Evolutionary conservation across 179 eudicot genomes (phyloP).

Genomic region (Gypsophila paniculata): DNA sequence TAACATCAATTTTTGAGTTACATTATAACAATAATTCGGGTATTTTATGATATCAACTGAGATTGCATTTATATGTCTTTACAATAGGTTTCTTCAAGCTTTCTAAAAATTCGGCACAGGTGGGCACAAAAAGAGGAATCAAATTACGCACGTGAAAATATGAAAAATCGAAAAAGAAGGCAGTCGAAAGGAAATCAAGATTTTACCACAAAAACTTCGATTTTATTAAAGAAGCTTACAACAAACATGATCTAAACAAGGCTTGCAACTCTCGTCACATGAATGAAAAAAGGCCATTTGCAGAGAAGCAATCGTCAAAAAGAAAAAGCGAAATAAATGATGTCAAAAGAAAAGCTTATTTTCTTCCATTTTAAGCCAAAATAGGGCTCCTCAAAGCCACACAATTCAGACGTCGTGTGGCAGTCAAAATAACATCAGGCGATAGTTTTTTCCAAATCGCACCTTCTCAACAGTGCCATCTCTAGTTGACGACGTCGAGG

Average conservation of each 20-base stretch:
- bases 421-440: constrained; percentile 26
- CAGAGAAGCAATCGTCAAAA: constrained; percentile 12
- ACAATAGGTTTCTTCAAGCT: too few relatives aligned
- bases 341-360: constrained; percentile 34
- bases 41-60: too few relatives aligned
- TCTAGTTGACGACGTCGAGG: constrained; percentile 75
- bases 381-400: constrained; percentile 26
- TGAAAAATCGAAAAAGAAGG: neutral
- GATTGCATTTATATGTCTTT: too few relatives aligned
- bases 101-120: too few relatives aligned
- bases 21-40: neutral
- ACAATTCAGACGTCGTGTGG: constrained; percentile 22
- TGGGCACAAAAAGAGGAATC: neutral
- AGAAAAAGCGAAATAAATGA: constrained; percentile 20
- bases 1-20: too few relatives aligned
- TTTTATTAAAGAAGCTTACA: constrained; percentile 13
- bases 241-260: constrained; percentile 10
- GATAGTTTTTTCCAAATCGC: constrained; percentile 29
- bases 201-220: neutral
- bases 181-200: neutral
- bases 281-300: constrained; percentile 12
- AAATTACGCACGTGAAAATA: neutral
- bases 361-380: constrained; percentile 23
- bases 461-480: neutral
- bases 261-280: constrained; percentile 9